A percentile compares a stretch with the other conserved stretches of the same genome.
These are phyloP conservation scores for Globisporangium canariense DNA, from an alignment of 352 stramenopile species.

Conservation along the genomic window DNA sequence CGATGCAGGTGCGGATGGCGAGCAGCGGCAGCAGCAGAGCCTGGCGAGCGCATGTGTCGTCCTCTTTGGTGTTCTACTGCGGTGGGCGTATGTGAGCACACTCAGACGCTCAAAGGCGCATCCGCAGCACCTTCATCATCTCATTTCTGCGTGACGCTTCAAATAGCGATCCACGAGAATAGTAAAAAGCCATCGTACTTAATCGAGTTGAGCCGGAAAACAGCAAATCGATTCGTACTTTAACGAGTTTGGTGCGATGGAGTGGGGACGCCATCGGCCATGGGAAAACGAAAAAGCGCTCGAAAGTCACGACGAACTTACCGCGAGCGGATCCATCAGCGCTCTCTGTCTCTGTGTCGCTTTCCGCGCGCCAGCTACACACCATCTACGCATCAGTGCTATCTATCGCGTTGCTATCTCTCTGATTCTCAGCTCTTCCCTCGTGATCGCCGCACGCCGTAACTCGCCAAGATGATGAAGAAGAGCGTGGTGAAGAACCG, in stretches of 20 bases:
- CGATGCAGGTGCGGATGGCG: not conserved
- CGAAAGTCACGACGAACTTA: too few relatives aligned
- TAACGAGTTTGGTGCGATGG: too few relatives aligned
- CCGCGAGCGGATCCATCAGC: not conserved
- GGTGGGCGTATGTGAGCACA: too few relatives aligned
- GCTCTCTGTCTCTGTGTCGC: not conserved
- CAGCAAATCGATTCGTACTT: too few relatives aligned
- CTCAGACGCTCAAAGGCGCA: too few relatives aligned
- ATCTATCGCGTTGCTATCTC: not conserved
- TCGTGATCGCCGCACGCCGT: not conserved
- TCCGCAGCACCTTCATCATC: too few relatives aligned
- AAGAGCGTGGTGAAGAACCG: slow-evolving; percentile 96
- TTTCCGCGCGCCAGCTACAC: not conserved
- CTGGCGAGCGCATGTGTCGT: not conserved
- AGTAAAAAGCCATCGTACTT: too few relatives aligned
- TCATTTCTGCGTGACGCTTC: too few relatives aligned
- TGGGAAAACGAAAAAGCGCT: slow-evolving; percentile 1
- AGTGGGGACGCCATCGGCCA: too few relatives aligned
- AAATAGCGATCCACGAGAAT: too few relatives aligned
- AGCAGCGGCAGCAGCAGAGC: not conserved
- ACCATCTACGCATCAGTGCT: not conserved
- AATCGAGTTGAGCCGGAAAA: too few relatives aligned
- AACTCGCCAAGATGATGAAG: slow-evolving; percentile 56
- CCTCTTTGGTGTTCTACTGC: too few relatives aligned
- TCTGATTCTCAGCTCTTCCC: not conserved